These are phyloP conservation scores for Nakaseomyces kungkrabaensis DNA, from an alignment of 1,139 yeast species.

Conservation along the genomic window DNA sequence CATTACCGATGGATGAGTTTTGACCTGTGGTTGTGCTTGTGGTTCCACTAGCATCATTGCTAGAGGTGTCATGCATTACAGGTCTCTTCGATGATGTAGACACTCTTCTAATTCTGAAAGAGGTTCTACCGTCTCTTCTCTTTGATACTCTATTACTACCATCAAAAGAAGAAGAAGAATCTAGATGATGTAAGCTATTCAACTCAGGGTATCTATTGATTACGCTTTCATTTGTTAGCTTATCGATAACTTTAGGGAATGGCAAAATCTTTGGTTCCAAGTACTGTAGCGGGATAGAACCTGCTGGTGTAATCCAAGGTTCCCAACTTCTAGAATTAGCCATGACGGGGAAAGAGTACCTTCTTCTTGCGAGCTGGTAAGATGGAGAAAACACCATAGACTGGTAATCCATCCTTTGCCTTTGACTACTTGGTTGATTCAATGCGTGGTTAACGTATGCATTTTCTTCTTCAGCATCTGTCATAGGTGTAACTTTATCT, in stretches of 20 bases:
- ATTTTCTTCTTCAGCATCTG: background rate
- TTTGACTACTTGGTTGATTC: conserved; percentile 4
- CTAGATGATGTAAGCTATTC: background rate
- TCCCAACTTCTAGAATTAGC: conserved; percentile 8
- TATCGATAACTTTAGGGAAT: conserved; percentile 23
- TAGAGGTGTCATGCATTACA: conserved; percentile 7
- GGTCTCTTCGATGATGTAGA: conserved; percentile 21
- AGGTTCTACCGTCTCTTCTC: conserved; percentile 4
- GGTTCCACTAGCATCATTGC: conserved; percentile 5
- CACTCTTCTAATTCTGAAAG: conserved; percentile 24
- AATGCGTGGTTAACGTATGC: conserved; percentile 5
- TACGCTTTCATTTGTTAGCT: conserved; percentile 12
- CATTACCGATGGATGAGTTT: conserved; percentile 7
- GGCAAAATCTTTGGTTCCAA: conserved; percentile 28
- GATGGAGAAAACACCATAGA: background rate
- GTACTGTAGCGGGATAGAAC: conserved; percentile 20
- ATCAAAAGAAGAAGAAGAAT: background rate
- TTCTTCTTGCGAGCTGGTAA: conserved; percentile 2
- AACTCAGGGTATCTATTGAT: conserved; percentile 3
- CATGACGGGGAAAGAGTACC: conserved; percentile 6
- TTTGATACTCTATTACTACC: background rate
- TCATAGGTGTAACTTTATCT: conserved; percentile 17
- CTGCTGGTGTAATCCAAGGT: conserved; percentile 26
- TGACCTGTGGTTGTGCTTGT: background rate
- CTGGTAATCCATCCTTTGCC: conserved; percentile 1